Base-by-base conservation (phyloP, 441 rosid species). In the Erodium chrysanthum region DNA sequence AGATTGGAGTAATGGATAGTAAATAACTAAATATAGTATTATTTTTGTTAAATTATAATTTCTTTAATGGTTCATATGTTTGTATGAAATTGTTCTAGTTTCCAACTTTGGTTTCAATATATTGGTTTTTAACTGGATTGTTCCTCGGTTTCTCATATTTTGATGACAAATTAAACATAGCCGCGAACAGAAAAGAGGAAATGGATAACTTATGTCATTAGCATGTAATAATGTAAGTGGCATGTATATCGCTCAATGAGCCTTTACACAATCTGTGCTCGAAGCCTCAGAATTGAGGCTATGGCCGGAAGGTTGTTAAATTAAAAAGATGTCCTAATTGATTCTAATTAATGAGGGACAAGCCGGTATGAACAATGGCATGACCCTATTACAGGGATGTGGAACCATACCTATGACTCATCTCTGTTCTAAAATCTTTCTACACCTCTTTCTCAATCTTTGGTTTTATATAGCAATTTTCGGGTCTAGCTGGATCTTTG, bases 381-480 rank as follows among this genome's bases (percentile, higher is more conserved):
- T 12, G 1, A 8, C 17, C 14, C 21, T 23, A 59, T 25, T 23
- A 59, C 64, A 59, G 64, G 63, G 63, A 21, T 58, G 63, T 23
- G 63, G 27, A 18, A 10, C 27, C 63, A 58, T 58, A 58, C 63
- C 63, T 58, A 21, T 11, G 31, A 23, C 63, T 22, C n/a, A 58
- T 3, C 69, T 62, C 75, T 70, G 69, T 69, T 66, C 56, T 63
- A 52, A 54, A 66, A 69, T 62, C 69, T 80, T 42, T 64, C 66
- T 71, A 52, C 68, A 71, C 59, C 64, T 68, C 44, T 46, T 63
- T 73, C 75, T 76, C 79, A 18, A 77, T 73, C 65, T 70, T 85
- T 27, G 74, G 76, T 76, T 81, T 80, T 66, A 73, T 70, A 66
- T 78, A 84, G 46, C 82, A 85, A 66, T 83, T 85, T 74, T 82